A percentile compares a stretch with the other conserved stretches of the same genome.
Evolutionary conservation across 2,329 filamentous ascomycete species (phyloP).

Genomic region (Lecanosticta acicola): DNA sequence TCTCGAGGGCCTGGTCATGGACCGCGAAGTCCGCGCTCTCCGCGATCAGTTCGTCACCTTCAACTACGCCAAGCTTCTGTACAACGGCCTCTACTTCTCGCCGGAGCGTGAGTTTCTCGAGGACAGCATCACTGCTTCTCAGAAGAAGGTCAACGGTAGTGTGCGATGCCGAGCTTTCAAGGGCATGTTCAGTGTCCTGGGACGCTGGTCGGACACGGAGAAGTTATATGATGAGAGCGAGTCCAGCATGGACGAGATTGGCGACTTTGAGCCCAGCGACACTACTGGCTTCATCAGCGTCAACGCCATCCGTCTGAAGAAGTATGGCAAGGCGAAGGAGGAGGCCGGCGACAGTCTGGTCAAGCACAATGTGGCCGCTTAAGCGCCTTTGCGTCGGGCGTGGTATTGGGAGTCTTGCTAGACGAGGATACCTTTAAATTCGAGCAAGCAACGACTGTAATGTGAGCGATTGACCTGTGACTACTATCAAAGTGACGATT

Average conservation of each 20-base stretch:
- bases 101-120: slow-evolving; percentile 68
- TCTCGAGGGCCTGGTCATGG: slow-evolving; percentile 61
- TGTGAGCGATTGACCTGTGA: neutral
- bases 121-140: slow-evolving; percentile 55
- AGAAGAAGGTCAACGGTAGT: slow-evolving; percentile 57
- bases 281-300: slow-evolving; percentile 66
- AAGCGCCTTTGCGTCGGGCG: neutral
- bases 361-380: slow-evolving; percentile 6
- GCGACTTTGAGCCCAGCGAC: slow-evolving; percentile 60
- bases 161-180: slow-evolving; percentile 63
- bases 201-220: slow-evolving; percentile 57
- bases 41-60: slow-evolving; percentile 66
- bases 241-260: slow-evolving; percentile 65
- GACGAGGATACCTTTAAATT: neutral
- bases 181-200: slow-evolving; percentile 57
- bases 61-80: slow-evolving; percentile 54
- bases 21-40: slow-evolving; percentile 61
- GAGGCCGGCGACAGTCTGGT: slow-evolving; percentile 33
- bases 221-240: slow-evolving; percentile 64
- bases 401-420: neutral
- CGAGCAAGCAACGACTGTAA: neutral
- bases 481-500: neutral
- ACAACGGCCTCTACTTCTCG: slow-evolving; percentile 65
- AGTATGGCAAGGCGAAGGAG: slow-evolving; percentile 37
- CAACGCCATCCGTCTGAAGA: slow-evolving; percentile 55